Percentiles rank a stretch among this genome's conserved stretches.
These are phyloP conservation scores for Pascua sp. DNA, from an alignment of 1,284 basidiomycete species.

Conservation along the genomic window DNA sequence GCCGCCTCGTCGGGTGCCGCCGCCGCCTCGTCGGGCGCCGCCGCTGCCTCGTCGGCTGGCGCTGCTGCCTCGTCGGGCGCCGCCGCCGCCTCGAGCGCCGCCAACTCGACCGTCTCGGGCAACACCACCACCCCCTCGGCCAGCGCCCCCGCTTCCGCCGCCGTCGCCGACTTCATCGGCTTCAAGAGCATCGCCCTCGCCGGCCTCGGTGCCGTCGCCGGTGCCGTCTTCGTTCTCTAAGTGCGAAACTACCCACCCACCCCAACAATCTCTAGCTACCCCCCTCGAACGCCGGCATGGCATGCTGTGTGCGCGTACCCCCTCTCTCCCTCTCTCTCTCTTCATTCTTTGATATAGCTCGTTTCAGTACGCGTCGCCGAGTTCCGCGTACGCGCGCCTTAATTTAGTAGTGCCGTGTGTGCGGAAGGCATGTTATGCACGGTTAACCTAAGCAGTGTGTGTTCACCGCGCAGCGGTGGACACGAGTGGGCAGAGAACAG, in stretches of 20 bases:
- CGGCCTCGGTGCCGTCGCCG: conserved; percentile 2
- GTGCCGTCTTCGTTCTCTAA: background rate
- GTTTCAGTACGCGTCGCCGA: too few species aligned
- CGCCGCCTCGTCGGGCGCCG: background rate
- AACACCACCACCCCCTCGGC: background rate
- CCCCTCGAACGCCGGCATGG: background rate
- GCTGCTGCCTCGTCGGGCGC: background rate
- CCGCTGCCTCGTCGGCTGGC: background rate
- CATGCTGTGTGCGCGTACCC: background rate
- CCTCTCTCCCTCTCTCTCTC: background rate
- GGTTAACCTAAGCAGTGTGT: too few species aligned
- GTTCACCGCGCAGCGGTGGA: too few species aligned
- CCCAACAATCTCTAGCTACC: background rate
- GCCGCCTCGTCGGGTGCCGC: background rate
- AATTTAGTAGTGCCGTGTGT: too few species aligned
- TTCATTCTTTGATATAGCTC: background rate
- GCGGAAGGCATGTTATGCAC: too few species aligned
- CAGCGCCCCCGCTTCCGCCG: background rate
- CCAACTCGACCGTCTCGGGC: background rate
- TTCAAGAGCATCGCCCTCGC: background rate
- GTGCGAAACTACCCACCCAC: background rate
- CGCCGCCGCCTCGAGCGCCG: background rate
- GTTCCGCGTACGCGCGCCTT: too few species aligned
- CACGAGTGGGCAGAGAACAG: too few species aligned
- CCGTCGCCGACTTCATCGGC: background rate